These are phyloP conservation scores for Cetraspora pellucida DNA, from an alignment of 192 early-diverging fungal genomes.

Conservation along the genomic window DNA sequence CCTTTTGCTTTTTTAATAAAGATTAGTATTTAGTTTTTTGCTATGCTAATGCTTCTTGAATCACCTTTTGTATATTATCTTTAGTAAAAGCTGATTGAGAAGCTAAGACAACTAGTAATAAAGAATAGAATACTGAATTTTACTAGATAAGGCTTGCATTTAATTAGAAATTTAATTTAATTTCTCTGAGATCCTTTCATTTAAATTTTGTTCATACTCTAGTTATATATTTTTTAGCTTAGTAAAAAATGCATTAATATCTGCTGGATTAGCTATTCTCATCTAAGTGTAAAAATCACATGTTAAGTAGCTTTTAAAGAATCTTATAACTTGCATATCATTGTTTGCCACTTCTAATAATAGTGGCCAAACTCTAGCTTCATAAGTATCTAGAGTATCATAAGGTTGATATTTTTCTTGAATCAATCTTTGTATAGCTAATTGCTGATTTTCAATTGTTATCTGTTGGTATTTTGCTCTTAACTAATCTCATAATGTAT, in stretches of 20 bases:
- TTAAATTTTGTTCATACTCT: not conserved
- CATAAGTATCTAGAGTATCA: constrained; percentile 4
- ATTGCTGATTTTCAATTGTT: too few species aligned
- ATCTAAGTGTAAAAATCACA: constrained; percentile 9
- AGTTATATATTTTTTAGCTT: constrained; percentile 13
- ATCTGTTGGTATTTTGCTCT: too few species aligned
- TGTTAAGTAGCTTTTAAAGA: constrained; percentile 5
- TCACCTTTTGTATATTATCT: not conserved
- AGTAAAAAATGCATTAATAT: not conserved
- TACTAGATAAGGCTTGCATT: constrained; percentile 6
- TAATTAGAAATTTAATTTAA: not conserved
- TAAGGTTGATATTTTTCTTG: constrained; percentile 1
- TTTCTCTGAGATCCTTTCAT: not conserved
- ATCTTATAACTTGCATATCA: constrained; percentile 9
- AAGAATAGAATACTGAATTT: constrained; percentile 1
- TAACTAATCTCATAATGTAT: too few species aligned
- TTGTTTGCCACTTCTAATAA: not conserved
- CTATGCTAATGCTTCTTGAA: not conserved
- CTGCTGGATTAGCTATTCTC: not conserved
- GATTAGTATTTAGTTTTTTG: not conserved
- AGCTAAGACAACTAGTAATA: not conserved
- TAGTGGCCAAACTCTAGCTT: not conserved
- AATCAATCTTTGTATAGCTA: too few species aligned
- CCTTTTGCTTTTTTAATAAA: not conserved
- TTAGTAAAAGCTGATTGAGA: constrained; percentile 3